Conservation (phyloP, 2,329 filamentous ascomycete genomes). For the Endothia cerciana region DNA sequence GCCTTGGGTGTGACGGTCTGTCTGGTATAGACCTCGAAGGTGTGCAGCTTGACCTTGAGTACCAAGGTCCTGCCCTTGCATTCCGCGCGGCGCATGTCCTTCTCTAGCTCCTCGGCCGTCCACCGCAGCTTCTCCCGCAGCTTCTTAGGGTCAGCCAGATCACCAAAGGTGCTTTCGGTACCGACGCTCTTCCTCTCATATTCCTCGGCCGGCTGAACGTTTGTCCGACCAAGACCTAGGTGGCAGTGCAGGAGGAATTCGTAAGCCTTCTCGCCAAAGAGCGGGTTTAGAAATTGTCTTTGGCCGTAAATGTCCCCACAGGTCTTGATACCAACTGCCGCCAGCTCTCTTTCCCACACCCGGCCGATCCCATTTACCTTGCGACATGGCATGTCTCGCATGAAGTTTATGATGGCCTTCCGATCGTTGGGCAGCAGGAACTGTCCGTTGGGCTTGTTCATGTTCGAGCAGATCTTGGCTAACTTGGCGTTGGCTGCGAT, state of each 20-base stretch:
- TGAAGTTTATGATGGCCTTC: constrained; percentile 78
- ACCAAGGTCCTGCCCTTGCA: constrained; percentile 91
- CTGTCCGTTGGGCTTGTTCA: constrained; percentile 96
- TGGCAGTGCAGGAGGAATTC: constrained; percentile 84
- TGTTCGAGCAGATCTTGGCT: constrained; percentile 93
- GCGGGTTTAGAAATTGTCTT: constrained; percentile 70
- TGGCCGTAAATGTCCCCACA: constrained; percentile 86
- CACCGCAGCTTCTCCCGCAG: constrained; percentile 78
- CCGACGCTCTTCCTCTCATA: constrained; percentile 93
- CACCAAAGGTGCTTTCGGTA: constrained; percentile 88
- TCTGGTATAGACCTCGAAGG: constrained; percentile 86
- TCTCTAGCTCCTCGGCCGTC: constrained; percentile 84
- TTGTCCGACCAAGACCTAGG: constrained; percentile 83
- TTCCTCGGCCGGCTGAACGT: constrained; percentile 83
- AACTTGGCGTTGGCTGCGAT: constrained; percentile 93
- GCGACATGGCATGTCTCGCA: constrained; percentile 79
- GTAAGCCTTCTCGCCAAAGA: constrained; percentile 92
- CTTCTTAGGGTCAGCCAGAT: constrained; percentile 70
- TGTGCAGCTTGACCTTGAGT: constrained; percentile 91
- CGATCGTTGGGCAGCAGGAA: constrained; percentile 76
- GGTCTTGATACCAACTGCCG: constrained; percentile 83
- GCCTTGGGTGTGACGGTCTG: constrained; percentile 77
- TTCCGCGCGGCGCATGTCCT: constrained; percentile 77
- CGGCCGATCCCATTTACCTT: constrained; percentile 96
- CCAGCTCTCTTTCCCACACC: constrained; percentile 88